Percentiles rank a stretch among this genome's conserved stretches.
Conservation (phyloP, 495 filamentous ascomycete species). For the Pyrenopolyporus hunteri region DNA sequence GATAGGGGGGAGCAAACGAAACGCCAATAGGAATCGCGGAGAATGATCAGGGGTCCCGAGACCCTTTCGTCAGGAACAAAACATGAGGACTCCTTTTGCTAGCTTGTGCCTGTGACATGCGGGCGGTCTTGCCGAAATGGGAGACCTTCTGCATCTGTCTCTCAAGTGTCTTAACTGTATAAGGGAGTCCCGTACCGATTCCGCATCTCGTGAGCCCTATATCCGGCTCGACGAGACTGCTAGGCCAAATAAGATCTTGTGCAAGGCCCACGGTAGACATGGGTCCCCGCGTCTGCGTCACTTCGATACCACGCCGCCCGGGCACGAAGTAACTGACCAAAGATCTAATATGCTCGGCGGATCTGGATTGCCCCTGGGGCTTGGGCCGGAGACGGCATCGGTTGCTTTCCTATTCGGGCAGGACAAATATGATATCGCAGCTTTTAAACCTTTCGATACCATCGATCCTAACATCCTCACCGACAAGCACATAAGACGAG, state of each 20-base stretch:
- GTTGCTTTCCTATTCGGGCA: constrained; percentile 20
- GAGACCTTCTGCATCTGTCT: constrained; percentile 35
- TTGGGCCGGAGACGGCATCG: not conserved
- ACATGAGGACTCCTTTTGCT: constrained; percentile 12
- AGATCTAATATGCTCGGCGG: not conserved
- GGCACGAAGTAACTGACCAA: not conserved
- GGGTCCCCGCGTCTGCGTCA: constrained; percentile 16
- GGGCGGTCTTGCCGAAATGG: constrained; percentile 22
- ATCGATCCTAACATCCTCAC: not conserved
- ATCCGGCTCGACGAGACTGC: constrained; percentile 1
- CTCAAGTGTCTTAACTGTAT: constrained; percentile 21
- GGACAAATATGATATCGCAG: constrained; percentile 12
- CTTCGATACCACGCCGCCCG: not conserved
- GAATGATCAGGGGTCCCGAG: constrained; percentile 33
- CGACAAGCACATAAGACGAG: not conserved
- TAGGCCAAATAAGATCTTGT: constrained; percentile 26
- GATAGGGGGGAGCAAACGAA: constrained; percentile 13
- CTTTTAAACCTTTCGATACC: constrained; percentile 5
- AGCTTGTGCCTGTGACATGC: constrained; percentile 34
- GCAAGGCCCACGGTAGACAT: constrained; percentile 24
- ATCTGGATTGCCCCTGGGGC: not conserved
- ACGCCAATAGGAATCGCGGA: constrained; percentile 13
- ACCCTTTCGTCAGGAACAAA: constrained; percentile 15
- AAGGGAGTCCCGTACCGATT: constrained; percentile 22
- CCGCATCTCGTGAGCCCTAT: constrained; percentile 20